A percentile compares a stretch with the other conserved stretches of the same genome.
phyloP scores from a whole-genome alignment of 495 filamentous ascomycete species.

The Podospora comata region DNA sequence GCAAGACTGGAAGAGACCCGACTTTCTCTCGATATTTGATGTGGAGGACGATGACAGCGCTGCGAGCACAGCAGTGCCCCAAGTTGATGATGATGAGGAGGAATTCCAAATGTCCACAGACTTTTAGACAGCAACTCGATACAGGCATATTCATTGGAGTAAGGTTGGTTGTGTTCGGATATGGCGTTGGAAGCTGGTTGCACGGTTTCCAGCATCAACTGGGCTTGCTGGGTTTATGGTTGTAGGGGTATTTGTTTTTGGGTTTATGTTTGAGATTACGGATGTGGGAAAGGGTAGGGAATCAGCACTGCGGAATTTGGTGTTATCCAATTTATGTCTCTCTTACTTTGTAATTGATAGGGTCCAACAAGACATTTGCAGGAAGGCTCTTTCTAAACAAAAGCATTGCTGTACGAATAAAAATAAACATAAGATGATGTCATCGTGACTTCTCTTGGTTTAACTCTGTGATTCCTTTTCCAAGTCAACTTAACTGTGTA shows the following conservation, averaged over 20 bases:
- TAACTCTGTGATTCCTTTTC: neutral
- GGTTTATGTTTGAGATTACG: neutral
- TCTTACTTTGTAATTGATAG: neutral
- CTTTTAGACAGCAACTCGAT: constrained; percentile 23
- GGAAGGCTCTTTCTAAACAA: neutral
- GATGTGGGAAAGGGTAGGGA: neutral
- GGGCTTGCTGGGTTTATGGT: neutral
- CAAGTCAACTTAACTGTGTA: no score
- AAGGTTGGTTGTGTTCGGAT: neutral
- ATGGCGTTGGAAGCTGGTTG: neutral
- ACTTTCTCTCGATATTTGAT: constrained; percentile 47
- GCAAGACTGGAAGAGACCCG: constrained; percentile 36
- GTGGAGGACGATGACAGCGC: constrained; percentile 36
- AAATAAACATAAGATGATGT: neutral
- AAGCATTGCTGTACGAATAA: neutral
- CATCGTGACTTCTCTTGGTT: neutral
- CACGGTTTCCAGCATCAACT: neutral
- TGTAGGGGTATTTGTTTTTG: neutral
- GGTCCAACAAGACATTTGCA: neutral
- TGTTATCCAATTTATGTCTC: neutral
- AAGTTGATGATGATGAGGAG: constrained; percentile 33
- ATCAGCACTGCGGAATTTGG: neutral
- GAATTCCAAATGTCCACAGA: constrained; percentile 42
- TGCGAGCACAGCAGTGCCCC: constrained; percentile 19
- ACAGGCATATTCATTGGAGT: neutral